phyloP scores from a whole-genome alignment of 805 yeast genomes.

The Blastobotrys mokoenaii region DNA sequence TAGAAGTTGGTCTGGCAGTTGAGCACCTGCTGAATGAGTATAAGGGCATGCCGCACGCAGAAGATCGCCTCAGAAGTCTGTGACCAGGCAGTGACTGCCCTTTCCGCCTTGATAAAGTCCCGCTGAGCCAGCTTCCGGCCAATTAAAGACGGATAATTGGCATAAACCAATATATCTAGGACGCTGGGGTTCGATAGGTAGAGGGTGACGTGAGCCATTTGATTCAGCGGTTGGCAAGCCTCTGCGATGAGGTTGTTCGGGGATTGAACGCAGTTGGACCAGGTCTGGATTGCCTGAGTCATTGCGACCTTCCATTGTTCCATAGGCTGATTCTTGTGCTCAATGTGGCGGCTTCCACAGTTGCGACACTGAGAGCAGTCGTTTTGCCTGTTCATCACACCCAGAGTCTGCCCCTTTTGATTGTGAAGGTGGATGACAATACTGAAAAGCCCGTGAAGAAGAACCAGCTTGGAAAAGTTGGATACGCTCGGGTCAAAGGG shows the following conservation, averaged over 20 bases:
- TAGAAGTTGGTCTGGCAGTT: constrained; percentile 5
- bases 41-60: constrained; percentile 19
- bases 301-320: constrained; percentile 18
- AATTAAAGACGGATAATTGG: constrained; percentile 18
- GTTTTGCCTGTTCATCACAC: constrained; percentile 10
- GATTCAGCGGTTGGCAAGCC: constrained; percentile 20
- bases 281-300: constrained; percentile 21
- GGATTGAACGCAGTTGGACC: constrained; percentile 22
- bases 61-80: constrained; percentile 14
- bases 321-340: not conserved
- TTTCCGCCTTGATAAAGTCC: constrained; percentile 18
- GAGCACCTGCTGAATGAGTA: constrained; percentile 21
- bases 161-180: constrained; percentile 20
- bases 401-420: constrained; percentile 20
- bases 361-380: constrained; percentile 3
- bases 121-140: constrained; percentile 11
- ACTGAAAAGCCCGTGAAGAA: constrained; percentile 22
- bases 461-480: constrained; percentile 17
- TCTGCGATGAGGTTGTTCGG: constrained; percentile 19
- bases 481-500: constrained; percentile 17
- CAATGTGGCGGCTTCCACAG: constrained; percentile 7
- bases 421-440: constrained; percentile 21
- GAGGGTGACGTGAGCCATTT: constrained; percentile 19
- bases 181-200: constrained; percentile 17
- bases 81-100: constrained; percentile 21